Conservation (phyloP, 1,284 basidiomycete genomes). For the Papiliotrema laurentii region DNA sequence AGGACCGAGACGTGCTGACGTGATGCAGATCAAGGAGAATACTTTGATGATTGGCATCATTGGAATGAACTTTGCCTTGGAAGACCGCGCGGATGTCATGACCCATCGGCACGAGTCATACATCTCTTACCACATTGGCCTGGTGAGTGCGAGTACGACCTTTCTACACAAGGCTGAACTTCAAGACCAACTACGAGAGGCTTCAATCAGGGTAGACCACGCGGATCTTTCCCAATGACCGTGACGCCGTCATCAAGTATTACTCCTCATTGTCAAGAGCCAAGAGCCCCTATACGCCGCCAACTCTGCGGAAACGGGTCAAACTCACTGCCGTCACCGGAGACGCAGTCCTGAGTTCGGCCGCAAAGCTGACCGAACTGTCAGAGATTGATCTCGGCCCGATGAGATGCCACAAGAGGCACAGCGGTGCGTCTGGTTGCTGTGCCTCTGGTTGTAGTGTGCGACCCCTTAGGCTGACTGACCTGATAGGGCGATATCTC, state of each 20-base stretch:
- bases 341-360: neutral
- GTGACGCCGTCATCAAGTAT: neutral
- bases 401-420: conserved; percentile 2
- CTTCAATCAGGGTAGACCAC: neutral
- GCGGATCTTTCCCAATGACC: neutral
- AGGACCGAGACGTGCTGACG: neutral
- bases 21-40: neutral
- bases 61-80: neutral
- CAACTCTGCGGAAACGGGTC: neutral
- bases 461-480: no score
- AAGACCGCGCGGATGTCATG: neutral
- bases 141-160: neutral
- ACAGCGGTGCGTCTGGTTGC: neutral
- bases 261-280: neutral
- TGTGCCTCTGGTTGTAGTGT: neutral
- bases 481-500: neutral
- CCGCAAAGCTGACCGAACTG: neutral
- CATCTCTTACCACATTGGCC: neutral
- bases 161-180: neutral
- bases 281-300: neutral
- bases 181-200: neutral
- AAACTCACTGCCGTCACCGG: neutral
- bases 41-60: neutral
- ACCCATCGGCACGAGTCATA: neutral
- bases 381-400: neutral